These are phyloP conservation scores for Boletus insuetus DNA, from an alignment of 768 basidiomycete species.

Conservation along the genomic window DNA sequence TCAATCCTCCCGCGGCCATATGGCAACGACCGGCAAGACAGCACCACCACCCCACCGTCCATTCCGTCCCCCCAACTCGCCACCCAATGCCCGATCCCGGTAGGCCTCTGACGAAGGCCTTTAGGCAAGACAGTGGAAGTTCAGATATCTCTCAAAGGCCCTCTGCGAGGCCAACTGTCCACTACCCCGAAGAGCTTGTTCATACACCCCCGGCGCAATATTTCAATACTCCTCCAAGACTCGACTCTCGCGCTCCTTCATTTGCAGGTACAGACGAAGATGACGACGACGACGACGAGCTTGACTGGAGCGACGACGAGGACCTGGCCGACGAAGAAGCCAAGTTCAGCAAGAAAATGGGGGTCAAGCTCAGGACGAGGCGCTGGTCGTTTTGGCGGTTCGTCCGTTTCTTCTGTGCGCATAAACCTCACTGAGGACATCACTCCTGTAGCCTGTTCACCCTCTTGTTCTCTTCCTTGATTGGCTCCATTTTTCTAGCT, in stretches of 20 bases:
- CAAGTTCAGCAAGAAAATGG: constrained; percentile 62
- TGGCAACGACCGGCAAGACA: constrained; percentile 14
- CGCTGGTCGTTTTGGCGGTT: constrained; percentile 58
- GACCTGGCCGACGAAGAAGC: constrained; percentile 70
- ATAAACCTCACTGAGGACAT: not conserved
- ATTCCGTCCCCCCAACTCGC: constrained; percentile 17
- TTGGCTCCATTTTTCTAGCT: constrained; percentile 69
- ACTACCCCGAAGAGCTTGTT: constrained; percentile 48
- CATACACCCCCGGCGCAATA: constrained; percentile 22
- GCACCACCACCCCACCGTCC: not conserved
- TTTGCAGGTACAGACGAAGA: constrained; percentile 55
- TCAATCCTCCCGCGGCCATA: constrained; percentile 8
- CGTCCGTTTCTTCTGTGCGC: constrained; percentile 16
- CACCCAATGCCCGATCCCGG: constrained; percentile 20
- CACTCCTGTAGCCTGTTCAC: constrained; percentile 47
- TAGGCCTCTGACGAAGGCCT: not conserved
- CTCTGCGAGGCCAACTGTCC: constrained; percentile 43
- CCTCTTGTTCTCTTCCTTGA: constrained; percentile 65
- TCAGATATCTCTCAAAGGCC: constrained; percentile 14
- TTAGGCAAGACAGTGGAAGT: constrained; percentile 11
- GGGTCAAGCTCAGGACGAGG: constrained; percentile 39
- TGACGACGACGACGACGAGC: constrained; percentile 54
- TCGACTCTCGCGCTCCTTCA: constrained; percentile 41
- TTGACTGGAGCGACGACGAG: constrained; percentile 78
- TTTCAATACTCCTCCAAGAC: constrained; percentile 28